A percentile compares a stretch with the other conserved stretches of the same genome.
Conservation (phyloP, 2,329 filamentous ascomycete genomes). For the Didymella sp. region DNA sequence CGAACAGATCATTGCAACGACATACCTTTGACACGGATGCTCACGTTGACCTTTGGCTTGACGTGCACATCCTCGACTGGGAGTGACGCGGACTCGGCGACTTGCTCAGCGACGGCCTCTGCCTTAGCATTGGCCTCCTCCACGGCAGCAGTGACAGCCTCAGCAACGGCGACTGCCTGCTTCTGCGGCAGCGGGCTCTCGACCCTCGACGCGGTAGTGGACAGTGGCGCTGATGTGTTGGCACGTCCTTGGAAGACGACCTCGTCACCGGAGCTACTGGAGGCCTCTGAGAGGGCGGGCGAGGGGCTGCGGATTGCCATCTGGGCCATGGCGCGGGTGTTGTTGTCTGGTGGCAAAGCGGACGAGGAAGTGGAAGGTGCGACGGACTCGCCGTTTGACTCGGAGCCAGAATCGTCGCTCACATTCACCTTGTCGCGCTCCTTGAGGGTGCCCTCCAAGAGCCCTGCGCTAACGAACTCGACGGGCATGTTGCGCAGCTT, state of each 20-base stretch:
- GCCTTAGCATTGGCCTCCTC: background rate
- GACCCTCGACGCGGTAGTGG: conserved; percentile 10
- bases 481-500: conserved; percentile 64
- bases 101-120: background rate
- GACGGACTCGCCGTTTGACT: conserved; percentile 23
- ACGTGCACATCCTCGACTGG: conserved; percentile 12
- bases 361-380: conserved; percentile 26
- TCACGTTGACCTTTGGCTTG: conserved; percentile 14
- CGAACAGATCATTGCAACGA: background rate
- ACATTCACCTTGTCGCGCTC: conserved; percentile 33
- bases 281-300: conserved; percentile 33
- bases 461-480: conserved; percentile 67
- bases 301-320: conserved; percentile 51
- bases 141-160: background rate
- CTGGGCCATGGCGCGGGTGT: conserved; percentile 36
- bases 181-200: conserved; percentile 12
- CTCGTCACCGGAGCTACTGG: conserved; percentile 63
- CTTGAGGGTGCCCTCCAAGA: conserved; percentile 45
- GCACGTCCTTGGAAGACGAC: conserved; percentile 54
- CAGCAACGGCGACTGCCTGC: background rate
- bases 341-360: conserved; percentile 24
- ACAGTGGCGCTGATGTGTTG: conserved; percentile 14
- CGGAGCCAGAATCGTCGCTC: conserved; percentile 13
- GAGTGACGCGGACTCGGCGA: conserved; percentile 6
- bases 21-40: conserved; percentile 20